Evolutionary conservation across 768 basidiomycete genomes (phyloP), one percentile per base, ranked within the genome.

Genomic region (Russula sp.): DNA sequence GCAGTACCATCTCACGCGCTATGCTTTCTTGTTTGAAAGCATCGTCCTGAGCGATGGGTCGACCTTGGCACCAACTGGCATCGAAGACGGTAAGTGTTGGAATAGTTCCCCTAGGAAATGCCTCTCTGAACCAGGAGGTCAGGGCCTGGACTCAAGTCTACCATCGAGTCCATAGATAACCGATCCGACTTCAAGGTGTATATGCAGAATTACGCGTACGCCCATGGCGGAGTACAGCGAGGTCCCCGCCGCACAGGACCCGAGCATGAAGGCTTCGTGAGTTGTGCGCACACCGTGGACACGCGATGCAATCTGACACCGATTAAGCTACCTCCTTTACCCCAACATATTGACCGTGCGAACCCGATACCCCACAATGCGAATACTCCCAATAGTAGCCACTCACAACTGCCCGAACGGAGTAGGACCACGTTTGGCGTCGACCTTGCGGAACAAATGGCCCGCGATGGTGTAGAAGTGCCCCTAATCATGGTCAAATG

Each of bases 181-280:
- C 85, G 94, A 44, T 81, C 86, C 40, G 97, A 99, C 75, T 98
- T 99, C 78, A 96, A 90, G 76, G 85, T 82, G 8, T 99, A 88
- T 72, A 98, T 99, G 95, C 93, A 97, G 72, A 94, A 97, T 72
- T 99, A 96, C 71, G 88, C 91, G 0, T 93, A 95, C 70, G 93
- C 93, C 34, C 89, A 90, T 64, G 90, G 88, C 11, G 78, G 80
- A 54, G 75, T 72, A 44, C 76, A 77, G 34, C 79, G 85, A 44
- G 92, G 90, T n/a, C 92, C 91, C 34, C 80, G 90, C 64, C 80
- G 94, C 65, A 92, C 97, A 68, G 95, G 92, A 3, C 93, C 94
- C 4, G 78, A 82, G 57, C 92, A 98, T 57, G 94, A 97, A 72
- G 93, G 94, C 45, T 97, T 93, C 77, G 96, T 98, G 73, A 73